Base-by-base conservation (phyloP, 805 yeast genomes). In the Kazachstania kunashirensis region DNA sequence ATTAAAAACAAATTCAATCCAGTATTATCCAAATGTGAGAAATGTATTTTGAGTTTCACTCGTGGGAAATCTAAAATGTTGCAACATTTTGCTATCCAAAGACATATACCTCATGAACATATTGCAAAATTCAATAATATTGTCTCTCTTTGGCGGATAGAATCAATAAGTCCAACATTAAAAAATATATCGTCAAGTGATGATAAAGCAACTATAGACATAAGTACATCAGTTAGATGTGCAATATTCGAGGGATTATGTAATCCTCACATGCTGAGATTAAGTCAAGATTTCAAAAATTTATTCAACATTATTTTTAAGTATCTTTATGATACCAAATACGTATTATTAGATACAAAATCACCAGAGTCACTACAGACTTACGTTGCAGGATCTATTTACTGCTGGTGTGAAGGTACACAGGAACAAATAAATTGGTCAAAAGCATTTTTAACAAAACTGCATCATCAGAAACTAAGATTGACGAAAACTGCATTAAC, bases 21-120 rank as follows among this genome's bases (percentile, higher is more conserved):
- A 1, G 59, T 68, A 17, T 55, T 81, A 11, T 55, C 61, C 25
- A 40, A 51, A 3, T 82, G 92, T 55, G 59, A 65, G 2, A 57
- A 65, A 5, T 82, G 92, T 56, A 59, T 76, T 5, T 42, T 61
- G 16, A 55, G 65, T 21, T 81, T 77, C 46, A 74, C 75, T 40
- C 53, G 62, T 28, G 75, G 77, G 3, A 66, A 77, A 46, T 67
- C 75, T 11, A 57, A 59, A 16, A 55, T 79, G 38, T 59, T 74
- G 32, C 62, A 69, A 34, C 72, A 68, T 26, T 77, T 80, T 49
- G 63, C 74, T 2, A 50, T 66, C 5, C 62, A 66, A 20, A 63
- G 84, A 50, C 63, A 65, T 10, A 63, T 75, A 2, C 59, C 64
- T 2, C 70, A 72, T 64, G 66, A 65, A 32, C 55, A 61, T 39